Evolutionary conservation across 2,329 filamentous ascomycete genomes (phyloP).

Genomic region (Microdochium trichocladiopsis): DNA sequence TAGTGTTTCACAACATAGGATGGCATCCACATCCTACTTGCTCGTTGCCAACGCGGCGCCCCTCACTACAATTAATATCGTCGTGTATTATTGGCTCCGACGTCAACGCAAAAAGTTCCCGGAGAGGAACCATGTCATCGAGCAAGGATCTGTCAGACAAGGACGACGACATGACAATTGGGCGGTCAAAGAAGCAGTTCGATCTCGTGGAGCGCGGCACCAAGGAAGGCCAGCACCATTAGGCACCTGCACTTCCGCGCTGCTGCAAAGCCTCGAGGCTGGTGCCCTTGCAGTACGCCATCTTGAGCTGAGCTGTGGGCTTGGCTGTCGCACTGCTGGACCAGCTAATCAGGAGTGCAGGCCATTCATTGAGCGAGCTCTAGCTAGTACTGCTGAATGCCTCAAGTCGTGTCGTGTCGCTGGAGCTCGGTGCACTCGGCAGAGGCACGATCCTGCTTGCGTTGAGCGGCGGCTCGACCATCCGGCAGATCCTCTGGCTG

Average conservation of each 20-base stretch:
- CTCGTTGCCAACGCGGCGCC: no score
- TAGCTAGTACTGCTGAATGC: no score
- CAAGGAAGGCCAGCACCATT: conserved; percentile 22
- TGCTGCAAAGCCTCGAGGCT: conserved; percentile 26
- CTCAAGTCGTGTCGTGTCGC: no score
- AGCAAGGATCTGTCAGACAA: neutral
- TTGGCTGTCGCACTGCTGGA: conserved; percentile 20
- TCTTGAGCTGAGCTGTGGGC: conserved; percentile 21
- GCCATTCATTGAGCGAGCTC: no score
- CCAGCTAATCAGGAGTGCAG: conserved; percentile 34
- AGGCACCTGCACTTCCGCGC: conserved; percentile 29
- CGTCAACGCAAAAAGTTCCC: no score
- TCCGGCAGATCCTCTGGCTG: conserved; percentile 52
- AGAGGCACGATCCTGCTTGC: conserved; percentile 40
- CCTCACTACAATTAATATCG: no score
- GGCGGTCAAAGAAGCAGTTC: conserved; percentile 4
- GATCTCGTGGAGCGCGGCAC: conserved; percentile 30
- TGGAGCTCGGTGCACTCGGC: neutral
- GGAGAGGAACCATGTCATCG: no score
- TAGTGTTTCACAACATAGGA: no score
- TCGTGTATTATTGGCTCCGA: no score
- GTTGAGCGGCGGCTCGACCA: conserved; percentile 42
- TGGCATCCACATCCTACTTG: no score
- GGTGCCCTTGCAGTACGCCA: conserved; percentile 15
- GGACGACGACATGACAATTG: neutral